Percentiles rank a stretch among this genome's conserved stretches.
Evolutionary conservation across 75 land plant genomes (phyloP).

Genomic region (Pinus tabuliformis): DNA sequence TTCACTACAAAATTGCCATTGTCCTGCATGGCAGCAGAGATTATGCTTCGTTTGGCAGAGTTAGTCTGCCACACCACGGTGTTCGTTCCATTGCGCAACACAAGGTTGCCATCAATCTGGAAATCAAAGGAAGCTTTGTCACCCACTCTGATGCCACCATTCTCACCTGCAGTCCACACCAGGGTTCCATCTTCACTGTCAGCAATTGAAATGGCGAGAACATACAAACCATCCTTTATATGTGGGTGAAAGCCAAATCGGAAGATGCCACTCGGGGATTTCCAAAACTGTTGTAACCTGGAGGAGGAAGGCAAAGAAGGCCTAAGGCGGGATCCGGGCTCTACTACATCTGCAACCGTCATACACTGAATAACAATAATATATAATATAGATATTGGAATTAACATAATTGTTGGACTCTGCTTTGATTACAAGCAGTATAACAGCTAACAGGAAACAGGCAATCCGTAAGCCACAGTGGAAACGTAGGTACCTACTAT

Average conservation of each 20-base stretch:
- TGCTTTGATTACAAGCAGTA: too few species aligned
- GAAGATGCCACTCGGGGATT: slow-evolving; percentile 33
- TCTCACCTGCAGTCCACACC: slow-evolving; percentile 33
- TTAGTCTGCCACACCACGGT: slow-evolving; percentile 35
- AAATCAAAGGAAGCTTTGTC: slow-evolving; percentile 23
- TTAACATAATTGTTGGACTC: too few species aligned
- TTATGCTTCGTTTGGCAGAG: slow-evolving; percentile 21
- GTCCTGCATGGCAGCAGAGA: slow-evolving; percentile 26
- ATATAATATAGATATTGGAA: too few species aligned
- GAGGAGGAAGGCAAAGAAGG: slow-evolving; percentile 4
- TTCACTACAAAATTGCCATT: slow-evolving; percentile 34
- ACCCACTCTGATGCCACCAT: slow-evolving; percentile 7
- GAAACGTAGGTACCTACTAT: too few species aligned
- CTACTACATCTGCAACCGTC: background rate
- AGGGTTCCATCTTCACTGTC: slow-evolving; percentile 16
- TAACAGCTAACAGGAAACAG: too few species aligned
- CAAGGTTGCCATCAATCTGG: slow-evolving; percentile 27
- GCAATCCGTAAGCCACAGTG: too few species aligned
- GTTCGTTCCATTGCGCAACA: slow-evolving; percentile 27
- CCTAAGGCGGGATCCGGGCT: slow-evolving; percentile 21
- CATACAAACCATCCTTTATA: background rate
- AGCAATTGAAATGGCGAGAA: slow-evolving; percentile 16
- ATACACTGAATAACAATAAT: background rate
- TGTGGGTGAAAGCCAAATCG: slow-evolving; percentile 29
- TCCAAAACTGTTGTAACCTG: slow-evolving; percentile 17